Percentiles rank a stretch among this genome's conserved stretches.
phyloP scores from a whole-genome alignment of 1,139 yeast species.

The Petasospora rhodanensis region DNA sequence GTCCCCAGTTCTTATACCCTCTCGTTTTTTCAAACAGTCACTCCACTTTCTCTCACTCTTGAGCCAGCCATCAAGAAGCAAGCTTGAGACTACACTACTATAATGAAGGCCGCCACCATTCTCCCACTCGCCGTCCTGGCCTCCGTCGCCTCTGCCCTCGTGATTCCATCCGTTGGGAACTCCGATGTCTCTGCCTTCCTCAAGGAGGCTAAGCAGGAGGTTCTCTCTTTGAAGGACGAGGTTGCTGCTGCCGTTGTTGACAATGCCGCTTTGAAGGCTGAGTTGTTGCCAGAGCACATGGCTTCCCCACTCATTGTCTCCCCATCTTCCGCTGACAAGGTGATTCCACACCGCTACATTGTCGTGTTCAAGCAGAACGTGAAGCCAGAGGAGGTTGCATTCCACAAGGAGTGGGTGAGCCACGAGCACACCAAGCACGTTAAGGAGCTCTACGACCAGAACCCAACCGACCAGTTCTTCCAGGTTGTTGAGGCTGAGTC shows the following conservation, averaged over 20 bases:
- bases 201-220: slow-evolving; percentile 6
- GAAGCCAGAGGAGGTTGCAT: slow-evolving; percentile 43
- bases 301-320: slow-evolving; percentile 39
- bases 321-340: slow-evolving; percentile 38
- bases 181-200: slow-evolving; percentile 19
- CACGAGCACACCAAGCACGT: slow-evolving; percentile 28
- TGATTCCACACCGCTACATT: slow-evolving; percentile 75
- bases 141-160: slow-evolving; percentile 52
- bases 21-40: background rate
- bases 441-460: slow-evolving; percentile 17
- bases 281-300: slow-evolving; percentile 25
- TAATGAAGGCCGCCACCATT: slow-evolving; percentile 32
- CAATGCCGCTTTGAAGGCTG: slow-evolving; percentile 18
- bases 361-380: slow-evolving; percentile 66
- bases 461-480: slow-evolving; percentile 24
- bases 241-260: slow-evolving; percentile 21
- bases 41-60: too few species aligned
- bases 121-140: slow-evolving; percentile 50
- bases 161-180: slow-evolving; percentile 44
- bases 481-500: slow-evolving; percentile 18
- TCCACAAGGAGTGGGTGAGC: slow-evolving; percentile 62
- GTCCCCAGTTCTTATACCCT: too few species aligned
- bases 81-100: background rate
- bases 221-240: slow-evolving; percentile 7
- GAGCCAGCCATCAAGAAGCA: too few species aligned